Evolutionary conservation across 257 asterid species (phyloP).

Genomic region (Solanum etuberosum): DNA sequence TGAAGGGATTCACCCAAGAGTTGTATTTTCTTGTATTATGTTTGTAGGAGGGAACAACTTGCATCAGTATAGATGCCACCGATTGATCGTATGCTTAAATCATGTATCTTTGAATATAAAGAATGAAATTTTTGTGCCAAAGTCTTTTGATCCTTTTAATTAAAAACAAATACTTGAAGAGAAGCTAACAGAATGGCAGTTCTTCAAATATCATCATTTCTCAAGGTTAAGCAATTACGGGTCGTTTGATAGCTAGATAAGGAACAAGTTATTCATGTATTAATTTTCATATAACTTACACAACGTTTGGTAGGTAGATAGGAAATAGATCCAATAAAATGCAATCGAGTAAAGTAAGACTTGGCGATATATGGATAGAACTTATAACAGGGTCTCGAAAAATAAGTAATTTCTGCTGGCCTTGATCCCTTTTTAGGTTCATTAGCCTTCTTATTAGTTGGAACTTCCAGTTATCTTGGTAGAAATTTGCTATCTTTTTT

Average conservation of each 20-base stretch:
- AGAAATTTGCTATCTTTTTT: too few relatives aligned
- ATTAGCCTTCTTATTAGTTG: too few relatives aligned
- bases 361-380: background rate
- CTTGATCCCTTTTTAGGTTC: background rate
- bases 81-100: background rate
- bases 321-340: too few relatives aligned
- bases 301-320: too few relatives aligned
- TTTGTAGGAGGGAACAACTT: background rate
- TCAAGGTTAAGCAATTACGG: background rate
- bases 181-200: background rate
- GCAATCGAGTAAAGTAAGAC: too few relatives aligned
- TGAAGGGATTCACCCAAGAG: background rate
- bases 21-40: background rate
- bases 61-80: background rate
- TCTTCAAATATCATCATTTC: background rate
- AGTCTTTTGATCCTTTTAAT: background rate
- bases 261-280: background rate
- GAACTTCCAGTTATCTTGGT: too few relatives aligned
- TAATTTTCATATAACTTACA: background rate
- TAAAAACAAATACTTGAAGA: background rate
- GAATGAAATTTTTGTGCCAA: background rate
- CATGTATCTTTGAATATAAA: background rate
- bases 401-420: background rate
- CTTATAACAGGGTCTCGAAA: background rate
- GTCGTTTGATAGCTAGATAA: background rate